Evolutionary conservation across 768 basidiomycete species (phyloP), one percentile per base, ranked within the genome.

Genomic region (Tulasnella sp.): DNA sequence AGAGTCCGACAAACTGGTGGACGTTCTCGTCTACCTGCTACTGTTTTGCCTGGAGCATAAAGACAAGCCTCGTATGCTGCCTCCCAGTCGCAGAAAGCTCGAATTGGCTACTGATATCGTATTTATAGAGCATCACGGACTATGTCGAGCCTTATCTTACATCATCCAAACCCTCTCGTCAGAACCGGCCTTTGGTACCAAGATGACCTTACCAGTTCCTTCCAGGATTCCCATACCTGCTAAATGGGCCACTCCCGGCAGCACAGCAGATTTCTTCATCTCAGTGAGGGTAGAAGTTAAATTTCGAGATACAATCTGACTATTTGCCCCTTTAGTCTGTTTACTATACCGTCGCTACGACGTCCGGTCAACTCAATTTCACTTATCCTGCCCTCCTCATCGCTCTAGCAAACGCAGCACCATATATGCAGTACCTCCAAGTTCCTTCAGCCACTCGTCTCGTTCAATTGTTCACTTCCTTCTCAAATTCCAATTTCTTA

Each of bases 361-460:
- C 96, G 2, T 91, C 94, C 0, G 95, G 95, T 2, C 83, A 86
- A 69, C 86, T 98, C 46, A 92, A 90, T 81, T 92, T 93, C 4
- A 84, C 98, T 26, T 98, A 99, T 84, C 96, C 96, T 1, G 94
- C 98, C 3, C 87, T 98, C 44, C 91, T 98, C 77, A 96, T 99
- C 73, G 89, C 94, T 0, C 86, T 99, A 42, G 90, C 93, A 16
- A 99, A 99, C 83, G 87, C 90, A 20, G 93, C 96, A 0, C 96
- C 97, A 0, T 91, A 93, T 83, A 89, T 98, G 81, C 91, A 91
- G 84, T 89, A 92, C 80, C 86, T 98, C 29, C 91, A 91, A 55
- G 89, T 95, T 70, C 90, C 91, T 42, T 90, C 95, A 16, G 92
- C 95, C 3, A 92, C 93, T 6, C 88, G 93, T 23, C 87, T 99